Evolutionary conservation across 2,329 filamentous ascomycete genomes (phyloP).

Genomic region (Neonectria punicea): DNA sequence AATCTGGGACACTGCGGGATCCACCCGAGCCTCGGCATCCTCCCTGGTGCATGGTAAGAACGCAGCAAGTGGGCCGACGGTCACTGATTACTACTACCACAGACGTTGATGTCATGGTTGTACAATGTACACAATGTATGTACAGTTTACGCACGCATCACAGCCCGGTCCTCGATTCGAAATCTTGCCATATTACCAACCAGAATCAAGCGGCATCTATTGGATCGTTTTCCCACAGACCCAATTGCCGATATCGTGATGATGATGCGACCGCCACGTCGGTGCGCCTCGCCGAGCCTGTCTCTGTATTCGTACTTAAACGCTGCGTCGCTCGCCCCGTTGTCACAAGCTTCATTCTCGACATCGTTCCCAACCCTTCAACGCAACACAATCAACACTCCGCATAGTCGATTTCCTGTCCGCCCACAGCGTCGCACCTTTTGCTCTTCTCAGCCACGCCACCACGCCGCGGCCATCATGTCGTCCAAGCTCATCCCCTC

Average conservation of each 20-base stretch:
- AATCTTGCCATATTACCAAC: slow-evolving; percentile 7
- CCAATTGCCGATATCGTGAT: background rate
- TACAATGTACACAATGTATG: no score
- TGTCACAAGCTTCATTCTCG: background rate
- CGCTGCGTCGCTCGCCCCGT: slow-evolving; percentile 1
- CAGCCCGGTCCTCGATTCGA: background rate
- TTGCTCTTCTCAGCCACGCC: slow-evolving; percentile 20
- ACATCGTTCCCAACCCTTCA: background rate
- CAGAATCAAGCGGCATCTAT: background rate
- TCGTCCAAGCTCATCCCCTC: slow-evolving; percentile 72
- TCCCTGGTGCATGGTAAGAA: background rate
- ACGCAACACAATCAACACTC: background rate
- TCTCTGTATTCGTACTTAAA: slow-evolving; percentile 7
- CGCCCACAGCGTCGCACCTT: slow-evolving; percentile 17
- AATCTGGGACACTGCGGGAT: no score
- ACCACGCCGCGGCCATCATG: slow-evolving; percentile 54
- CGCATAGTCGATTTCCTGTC: background rate
- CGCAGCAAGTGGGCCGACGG: slow-evolving; percentile 1
- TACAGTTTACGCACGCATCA: background rate
- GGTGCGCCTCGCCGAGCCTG: slow-evolving; percentile 18
- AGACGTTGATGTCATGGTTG: slow-evolving; percentile 13
- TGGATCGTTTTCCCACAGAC: background rate
- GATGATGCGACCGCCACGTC: slow-evolving; percentile 8
- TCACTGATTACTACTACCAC: background rate
- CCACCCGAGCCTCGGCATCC: background rate